phyloP scores from a whole-genome alignment of 306 rosid genomes.

The Cucurbita argyrosperma region DNA sequence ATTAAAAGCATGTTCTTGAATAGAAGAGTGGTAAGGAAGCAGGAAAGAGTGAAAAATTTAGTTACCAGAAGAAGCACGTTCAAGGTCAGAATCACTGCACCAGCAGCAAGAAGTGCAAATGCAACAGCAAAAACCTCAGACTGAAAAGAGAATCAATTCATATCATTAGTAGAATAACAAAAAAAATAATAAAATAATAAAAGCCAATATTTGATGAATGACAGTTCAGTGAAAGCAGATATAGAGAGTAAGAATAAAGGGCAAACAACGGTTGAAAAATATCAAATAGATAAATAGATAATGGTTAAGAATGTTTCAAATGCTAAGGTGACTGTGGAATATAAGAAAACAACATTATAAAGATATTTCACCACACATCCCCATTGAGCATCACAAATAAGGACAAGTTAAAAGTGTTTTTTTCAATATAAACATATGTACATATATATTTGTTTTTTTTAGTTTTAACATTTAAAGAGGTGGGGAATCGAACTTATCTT shows the following conservation, averaged over 20 bases:
- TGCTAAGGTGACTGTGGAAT: neutral
- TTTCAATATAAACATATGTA: neutral
- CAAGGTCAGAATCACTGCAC: slow-evolving; percentile 83
- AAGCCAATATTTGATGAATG: neutral
- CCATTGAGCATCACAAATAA: neutral
- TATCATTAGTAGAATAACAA: slow-evolving; percentile 10
- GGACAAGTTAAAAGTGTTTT: neutral
- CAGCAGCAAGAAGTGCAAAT: slow-evolving; percentile 94
- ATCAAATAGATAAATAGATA: neutral
- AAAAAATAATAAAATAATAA: neutral
- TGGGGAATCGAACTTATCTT: no score
- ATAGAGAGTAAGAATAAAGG: neutral
- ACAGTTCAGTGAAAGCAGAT: neutral
- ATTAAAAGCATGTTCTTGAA: neutral
- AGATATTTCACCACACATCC: neutral
- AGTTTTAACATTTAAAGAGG: no score
- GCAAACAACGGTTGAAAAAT: neutral
- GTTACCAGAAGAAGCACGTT: slow-evolving; percentile 95
- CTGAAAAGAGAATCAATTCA: slow-evolving; percentile 25
- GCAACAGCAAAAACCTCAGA: slow-evolving; percentile 97
- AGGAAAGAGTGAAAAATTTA: neutral
- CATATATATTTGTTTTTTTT: neutral
- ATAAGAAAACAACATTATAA: neutral
- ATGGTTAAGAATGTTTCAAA: neutral
- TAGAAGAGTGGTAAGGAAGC: neutral